A percentile compares a stretch with the other conserved stretches of the same genome.
These are phyloP conservation scores for Colletotrichum musicola DNA, from an alignment of 2,329 filamentous ascomycete species.

Conservation along the genomic window DNA sequence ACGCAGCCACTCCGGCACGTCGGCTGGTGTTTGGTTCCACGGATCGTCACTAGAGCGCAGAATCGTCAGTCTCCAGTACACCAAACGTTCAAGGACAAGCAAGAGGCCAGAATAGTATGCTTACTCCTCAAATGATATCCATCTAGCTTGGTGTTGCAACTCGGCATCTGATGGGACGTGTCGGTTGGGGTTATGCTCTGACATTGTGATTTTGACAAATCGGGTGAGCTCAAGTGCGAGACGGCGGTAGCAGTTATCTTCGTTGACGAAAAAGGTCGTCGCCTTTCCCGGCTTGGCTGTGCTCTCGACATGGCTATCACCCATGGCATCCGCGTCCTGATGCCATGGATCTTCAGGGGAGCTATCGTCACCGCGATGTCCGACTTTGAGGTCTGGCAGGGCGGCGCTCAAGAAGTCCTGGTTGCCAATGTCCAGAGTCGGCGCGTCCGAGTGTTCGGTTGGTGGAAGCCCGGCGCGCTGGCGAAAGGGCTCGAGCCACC, in stretches of 20 bases:
- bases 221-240: conserved; percentile 40
- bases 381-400: background rate
- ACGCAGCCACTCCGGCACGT: conserved; percentile 50
- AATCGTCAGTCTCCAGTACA: background rate
- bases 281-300: background rate
- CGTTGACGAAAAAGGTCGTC: conserved; percentile 40
- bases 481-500: conserved; percentile 29
- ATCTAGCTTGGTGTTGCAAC: conserved; percentile 49
- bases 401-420: background rate
- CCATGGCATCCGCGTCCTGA: too few species aligned
- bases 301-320: background rate
- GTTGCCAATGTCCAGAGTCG: background rate
- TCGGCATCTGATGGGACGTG: conserved; percentile 51
- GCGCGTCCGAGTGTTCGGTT: background rate
- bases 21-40: conserved; percentile 55
- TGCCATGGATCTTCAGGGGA: too few species aligned
- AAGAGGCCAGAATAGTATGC: background rate
- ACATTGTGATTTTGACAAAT: conserved; percentile 45
- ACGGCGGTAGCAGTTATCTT: conserved; percentile 44
- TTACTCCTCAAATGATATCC: conserved; percentile 48
- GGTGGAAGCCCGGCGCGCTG: conserved; percentile 16
- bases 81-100: background rate
- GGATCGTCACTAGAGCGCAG: conserved; percentile 47
- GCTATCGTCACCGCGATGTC: background rate
- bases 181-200: conserved; percentile 45